Evolutionary conservation across 352 stramenopile species (phyloP).

Genomic region (Phytophthora hibernalis): DNA sequence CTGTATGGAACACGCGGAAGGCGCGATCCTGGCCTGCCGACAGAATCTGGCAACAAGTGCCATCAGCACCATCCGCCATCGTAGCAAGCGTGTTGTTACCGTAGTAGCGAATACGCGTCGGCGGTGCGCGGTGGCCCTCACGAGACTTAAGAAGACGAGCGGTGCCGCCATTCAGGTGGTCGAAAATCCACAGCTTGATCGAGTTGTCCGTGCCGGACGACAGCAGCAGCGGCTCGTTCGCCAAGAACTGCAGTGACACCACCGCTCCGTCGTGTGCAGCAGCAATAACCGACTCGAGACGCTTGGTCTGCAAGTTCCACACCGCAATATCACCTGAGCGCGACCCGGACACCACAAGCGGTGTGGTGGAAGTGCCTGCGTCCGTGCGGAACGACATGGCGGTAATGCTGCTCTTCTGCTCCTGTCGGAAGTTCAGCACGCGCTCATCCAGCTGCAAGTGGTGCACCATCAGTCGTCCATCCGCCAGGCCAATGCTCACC

Average conservation of each 20-base stretch:
- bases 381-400: conserved; percentile 92
- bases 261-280: conserved; percentile 82
- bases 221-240: conserved; percentile 90
- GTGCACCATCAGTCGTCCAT: conserved; percentile 86
- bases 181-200: conserved; percentile 95
- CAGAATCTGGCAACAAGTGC: conserved; percentile 90
- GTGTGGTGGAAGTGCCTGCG: conserved; percentile 53
- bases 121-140: conserved; percentile 85
- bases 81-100: conserved; percentile 89
- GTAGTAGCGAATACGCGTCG: conserved; percentile 91
- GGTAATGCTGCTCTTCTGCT: conserved; percentile 84
- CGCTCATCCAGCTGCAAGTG: conserved; percentile 87
- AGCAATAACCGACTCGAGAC: conserved; percentile 83
- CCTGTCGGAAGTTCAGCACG: conserved; percentile 83
- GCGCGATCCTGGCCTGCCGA: conserved; percentile 90
- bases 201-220: conserved; percentile 91
- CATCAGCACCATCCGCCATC: conserved; percentile 85
- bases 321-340: conserved; percentile 85
- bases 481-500: conserved; percentile 83
- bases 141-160: conserved; percentile 91
- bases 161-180: conserved; percentile 80
- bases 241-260: conserved; percentile 81
- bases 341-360: conserved; percentile 74
- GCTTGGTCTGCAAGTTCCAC: conserved; percentile 92
- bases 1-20: conserved; percentile 93